phyloP scores from a whole-genome alignment of 148 eudicot genomes.

The Gaultheria prostrata region DNA sequence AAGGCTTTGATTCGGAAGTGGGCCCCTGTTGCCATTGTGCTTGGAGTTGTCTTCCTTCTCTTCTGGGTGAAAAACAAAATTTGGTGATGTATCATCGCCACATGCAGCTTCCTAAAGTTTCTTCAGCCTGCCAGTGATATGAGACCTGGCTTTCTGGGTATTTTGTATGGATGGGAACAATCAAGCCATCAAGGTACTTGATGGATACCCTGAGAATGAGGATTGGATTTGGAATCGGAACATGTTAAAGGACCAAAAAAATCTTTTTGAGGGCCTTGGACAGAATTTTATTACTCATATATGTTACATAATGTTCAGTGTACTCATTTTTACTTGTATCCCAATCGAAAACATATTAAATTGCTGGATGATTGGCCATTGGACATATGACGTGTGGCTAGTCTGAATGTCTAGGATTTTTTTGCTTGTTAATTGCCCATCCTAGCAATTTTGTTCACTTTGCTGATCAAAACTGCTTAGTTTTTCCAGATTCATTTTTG shows the following conservation, averaged over 20 bases:
- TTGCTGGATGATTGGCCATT: neutral
- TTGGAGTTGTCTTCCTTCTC: conserved; percentile 78
- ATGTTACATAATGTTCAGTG: neutral
- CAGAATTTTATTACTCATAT: neutral
- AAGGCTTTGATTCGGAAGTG: conserved; percentile 84
- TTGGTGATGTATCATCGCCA: conserved; percentile 43
- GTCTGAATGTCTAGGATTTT: neutral
- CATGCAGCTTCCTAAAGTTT: neutral
- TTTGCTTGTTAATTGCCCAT: neutral
- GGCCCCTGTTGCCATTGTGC: conserved; percentile 88
- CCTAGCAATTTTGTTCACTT: neutral
- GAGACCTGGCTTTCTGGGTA: neutral
- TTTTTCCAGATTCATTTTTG: too few species aligned
- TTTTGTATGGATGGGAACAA: neutral
- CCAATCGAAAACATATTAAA: neutral
- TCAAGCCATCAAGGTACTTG: neutral
- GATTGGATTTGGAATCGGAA: neutral
- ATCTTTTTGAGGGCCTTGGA: neutral
- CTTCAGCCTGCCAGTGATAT: neutral
- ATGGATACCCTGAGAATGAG: neutral
- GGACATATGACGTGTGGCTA: neutral
- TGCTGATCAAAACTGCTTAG: too few species aligned
- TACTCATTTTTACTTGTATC: neutral
- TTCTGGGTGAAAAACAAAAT: conserved; percentile 74
- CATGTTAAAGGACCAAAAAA: neutral